These are phyloP conservation scores for Sechiopsis laciniata DNA, from an alignment of 306 rosid genomes.

Conservation along the genomic window DNA sequence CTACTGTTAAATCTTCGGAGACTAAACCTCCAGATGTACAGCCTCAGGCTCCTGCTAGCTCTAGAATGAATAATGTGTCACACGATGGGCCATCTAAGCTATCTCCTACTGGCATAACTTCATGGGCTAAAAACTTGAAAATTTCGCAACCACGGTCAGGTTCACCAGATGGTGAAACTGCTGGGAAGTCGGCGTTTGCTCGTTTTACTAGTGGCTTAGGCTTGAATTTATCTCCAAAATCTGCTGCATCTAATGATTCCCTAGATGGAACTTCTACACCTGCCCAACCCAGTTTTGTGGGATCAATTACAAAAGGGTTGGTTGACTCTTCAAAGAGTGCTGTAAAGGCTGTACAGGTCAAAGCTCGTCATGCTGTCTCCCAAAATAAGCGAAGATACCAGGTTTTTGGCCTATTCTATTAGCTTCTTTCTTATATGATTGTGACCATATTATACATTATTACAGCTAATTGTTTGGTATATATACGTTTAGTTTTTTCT, in stretches of 20 bases:
- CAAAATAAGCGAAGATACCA: constrained; percentile 97
- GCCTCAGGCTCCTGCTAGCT: constrained; percentile 32
- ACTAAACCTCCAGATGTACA: constrained; percentile 34
- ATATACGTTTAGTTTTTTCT: background rate
- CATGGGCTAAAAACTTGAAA: constrained; percentile 87
- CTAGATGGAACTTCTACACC: constrained; percentile 42
- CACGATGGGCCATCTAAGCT: constrained; percentile 40
- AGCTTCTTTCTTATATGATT: constrained; percentile 11
- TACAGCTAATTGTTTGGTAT: background rate
- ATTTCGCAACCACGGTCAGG: constrained; percentile 60
- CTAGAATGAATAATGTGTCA: constrained; percentile 41
- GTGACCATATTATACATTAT: background rate
- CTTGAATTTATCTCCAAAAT: constrained; percentile 78
- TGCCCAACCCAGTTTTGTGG: constrained; percentile 68
- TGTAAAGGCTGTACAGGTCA: constrained; percentile 96
- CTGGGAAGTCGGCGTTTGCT: constrained; percentile 67
- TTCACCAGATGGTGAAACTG: constrained; percentile 61
- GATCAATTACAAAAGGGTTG: constrained; percentile 69
- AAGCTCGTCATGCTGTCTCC: constrained; percentile 94
- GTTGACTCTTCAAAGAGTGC: constrained; percentile 90
- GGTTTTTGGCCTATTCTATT: constrained; percentile 39
- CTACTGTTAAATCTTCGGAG: constrained; percentile 33
- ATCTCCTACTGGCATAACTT: constrained; percentile 58
- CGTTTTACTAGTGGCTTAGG: constrained; percentile 87
- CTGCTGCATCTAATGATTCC: constrained; percentile 40